Base-by-base conservation (phyloP, 768 basidiomycete genomes). In the Lactarius hatsudake region DNA sequence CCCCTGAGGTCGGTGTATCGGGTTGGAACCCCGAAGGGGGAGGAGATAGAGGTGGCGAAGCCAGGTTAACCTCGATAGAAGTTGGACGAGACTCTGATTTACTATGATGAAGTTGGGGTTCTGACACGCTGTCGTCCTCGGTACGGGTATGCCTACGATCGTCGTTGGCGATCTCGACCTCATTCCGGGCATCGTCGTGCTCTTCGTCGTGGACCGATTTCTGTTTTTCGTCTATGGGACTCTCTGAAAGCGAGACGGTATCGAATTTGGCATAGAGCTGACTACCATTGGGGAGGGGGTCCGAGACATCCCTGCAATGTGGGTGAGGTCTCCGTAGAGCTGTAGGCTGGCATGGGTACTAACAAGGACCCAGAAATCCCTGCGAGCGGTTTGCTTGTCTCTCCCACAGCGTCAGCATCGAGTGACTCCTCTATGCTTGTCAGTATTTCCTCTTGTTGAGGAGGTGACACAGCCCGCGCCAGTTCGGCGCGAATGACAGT, bases 401-500 rank as follows among this genome's bases (percentile, higher is more conserved):
- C 43, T 43, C 23, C 59, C 42, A 9, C 48, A 88, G 78, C 0
- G 86, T 88, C 17, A 87, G 87, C 61, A 86, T 81, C 12, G 87
- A 86, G 53, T 63, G 77, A 77, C 23, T 77, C 75, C 10, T 75
- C 74, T n/a, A 74, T 67, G 36, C 69, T 69, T 4, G 67, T 71
- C 26, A 43, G 69, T 17, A 74, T 71, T 43, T 78, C 73, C 34
- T 75, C 72, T 36, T 77, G 75, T n/a, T 74, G 74, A 74, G 77
- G 77, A 61, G 32, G 68, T n/a, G 77, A 77, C 71, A 80, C 75
- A 68, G 81, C 81, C 73, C 80, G 83, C 57, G 83, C 82, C 59
- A 91, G 75, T 64, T 90, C 88, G 63, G 83, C 78, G 38, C 89
- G 85, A 64, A 91, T 82, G n/a, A 81, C 79, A 54, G 83, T 83